Base-by-base conservation (phyloP, 225 moss, liverwort and hornwort genomes). In the Rhytidiadelphus loreus region DNA sequence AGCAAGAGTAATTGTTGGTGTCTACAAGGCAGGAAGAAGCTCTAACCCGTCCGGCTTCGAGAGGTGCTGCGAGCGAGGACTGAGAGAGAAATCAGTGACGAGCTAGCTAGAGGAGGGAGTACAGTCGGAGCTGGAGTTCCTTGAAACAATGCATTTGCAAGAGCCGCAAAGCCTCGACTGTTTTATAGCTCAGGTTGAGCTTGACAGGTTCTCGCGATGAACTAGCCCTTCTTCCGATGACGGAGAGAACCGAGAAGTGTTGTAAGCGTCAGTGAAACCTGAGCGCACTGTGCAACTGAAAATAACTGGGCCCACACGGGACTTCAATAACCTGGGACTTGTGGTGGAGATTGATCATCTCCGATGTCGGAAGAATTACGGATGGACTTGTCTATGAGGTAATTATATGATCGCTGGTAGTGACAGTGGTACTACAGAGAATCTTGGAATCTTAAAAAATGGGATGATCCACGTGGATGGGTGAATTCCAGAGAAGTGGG, bases 401-500 rank as follows among this genome's bases (percentile, higher is more conserved):
- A 46, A 46, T 89, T 90, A 89, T 86, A 85, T 50, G 59, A 43
- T 79, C 41, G 32, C 22, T 22, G 57, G 55, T 1, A 65, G 78
- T 43, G 65, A 64, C 26, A 66, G 61, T 33, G 55, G 33, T 16
- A 9, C n/a, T 63, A 16, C 60, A 60, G 32, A 28, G 80, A 80
- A 65, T 48, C 57, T 70, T 59, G 77, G 33, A 84, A 83, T 52
- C 39, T n/a, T 73, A 25, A 39, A n/a, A 63, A 88, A 83, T 59
- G 22, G 72, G 59, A 41, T n/a, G 79, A 68, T 88, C 85, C 87
- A 79, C 89, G 83, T 89, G 87, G 58, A 65, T 63, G 37, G 82
- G 82, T 50, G 64, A 62, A 82, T 87, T 87, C 89, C 91, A 79
- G 85, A 85, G 89, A 91, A 85, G 81, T 91, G 89, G 89, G 91